A percentile compares a stretch with the other conserved stretches of the same genome.
Conservation (phyloP, 805 yeast genomes). For the Candida michaelii region DNA sequence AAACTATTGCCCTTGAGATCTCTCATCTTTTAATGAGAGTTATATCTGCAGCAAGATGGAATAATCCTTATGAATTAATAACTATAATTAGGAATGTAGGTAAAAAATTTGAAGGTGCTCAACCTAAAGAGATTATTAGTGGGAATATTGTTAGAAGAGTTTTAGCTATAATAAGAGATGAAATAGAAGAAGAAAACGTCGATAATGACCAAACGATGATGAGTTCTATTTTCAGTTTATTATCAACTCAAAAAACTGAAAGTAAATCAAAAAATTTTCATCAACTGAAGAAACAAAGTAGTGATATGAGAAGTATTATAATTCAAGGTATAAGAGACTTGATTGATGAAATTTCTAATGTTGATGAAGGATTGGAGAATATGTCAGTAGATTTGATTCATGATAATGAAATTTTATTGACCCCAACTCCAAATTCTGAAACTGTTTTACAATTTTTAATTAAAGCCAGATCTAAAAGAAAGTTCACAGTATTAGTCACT, state of each 20-base stretch:
- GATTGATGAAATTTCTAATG: slow-evolving; percentile 85
- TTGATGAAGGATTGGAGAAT: slow-evolving; percentile 86
- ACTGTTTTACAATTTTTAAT: slow-evolving; percentile 85
- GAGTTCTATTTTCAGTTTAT: slow-evolving; percentile 82
- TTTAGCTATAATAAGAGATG: slow-evolving; percentile 83
- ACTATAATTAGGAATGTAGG: slow-evolving; percentile 75
- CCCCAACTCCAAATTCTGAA: slow-evolving; percentile 93
- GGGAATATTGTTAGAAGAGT: slow-evolving; percentile 93
- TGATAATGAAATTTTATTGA: slow-evolving; percentile 78
- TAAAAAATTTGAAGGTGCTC: slow-evolving; percentile 65
- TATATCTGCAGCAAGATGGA: slow-evolving; percentile 88
- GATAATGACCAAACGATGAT: slow-evolving; percentile 52
- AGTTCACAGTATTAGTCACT: slow-evolving; percentile 86
- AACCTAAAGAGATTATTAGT: slow-evolving; percentile 83
- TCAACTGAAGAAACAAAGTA: slow-evolving; percentile 43
- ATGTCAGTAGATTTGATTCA: slow-evolving; percentile 93
- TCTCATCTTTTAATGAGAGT: slow-evolving; percentile 86
- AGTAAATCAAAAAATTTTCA: slow-evolving; percentile 25
- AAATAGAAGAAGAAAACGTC: slow-evolving; percentile 49
- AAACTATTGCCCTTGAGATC: slow-evolving; percentile 79
- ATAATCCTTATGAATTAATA: slow-evolving; percentile 69
- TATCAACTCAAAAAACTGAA: slow-evolving; percentile 38
- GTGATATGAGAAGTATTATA: slow-evolving; percentile 78
- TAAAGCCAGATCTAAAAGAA: slow-evolving; percentile 85
- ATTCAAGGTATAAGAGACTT: slow-evolving; percentile 92